A percentile compares a stretch with the other conserved stretches of the same genome.
phyloP scores from a whole-genome alignment of 2,329 filamentous ascomycete species.

The Xylariaceae sp. region DNA sequence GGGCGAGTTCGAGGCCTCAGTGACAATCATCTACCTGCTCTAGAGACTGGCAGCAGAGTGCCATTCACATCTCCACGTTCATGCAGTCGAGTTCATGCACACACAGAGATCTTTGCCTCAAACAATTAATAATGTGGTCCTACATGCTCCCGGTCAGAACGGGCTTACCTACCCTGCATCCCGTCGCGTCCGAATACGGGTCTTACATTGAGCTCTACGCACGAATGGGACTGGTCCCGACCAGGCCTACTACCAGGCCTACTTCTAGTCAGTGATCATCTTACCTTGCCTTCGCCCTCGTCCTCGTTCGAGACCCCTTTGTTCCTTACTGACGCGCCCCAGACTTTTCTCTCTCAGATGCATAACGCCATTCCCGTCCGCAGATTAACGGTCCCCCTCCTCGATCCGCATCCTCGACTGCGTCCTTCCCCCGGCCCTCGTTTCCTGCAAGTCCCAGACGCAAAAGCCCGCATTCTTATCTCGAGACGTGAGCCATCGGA shows the following conservation, averaged over 20 bases:
- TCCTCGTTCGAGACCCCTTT: neutral
- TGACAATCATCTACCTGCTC: too few species aligned
- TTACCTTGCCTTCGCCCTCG: neutral
- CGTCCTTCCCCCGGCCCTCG: neutral
- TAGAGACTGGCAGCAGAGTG: neutral
- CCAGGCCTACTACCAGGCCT: neutral
- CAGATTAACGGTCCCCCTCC: conserved; percentile 5
- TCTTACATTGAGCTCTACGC: neutral
- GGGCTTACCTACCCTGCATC: neutral
- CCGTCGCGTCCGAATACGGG: too few species aligned
- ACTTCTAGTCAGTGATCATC: neutral
- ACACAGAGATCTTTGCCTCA: neutral
- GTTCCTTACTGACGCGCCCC: neutral
- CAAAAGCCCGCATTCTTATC: neutral
- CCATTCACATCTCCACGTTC: neutral
- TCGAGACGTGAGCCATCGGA: too few species aligned
- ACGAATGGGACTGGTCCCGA: neutral
- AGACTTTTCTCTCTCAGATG: neutral
- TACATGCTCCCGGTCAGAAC: neutral
- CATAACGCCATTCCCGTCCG: neutral
- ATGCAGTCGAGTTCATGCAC: neutral
- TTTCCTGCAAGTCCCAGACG: conserved; percentile 1
- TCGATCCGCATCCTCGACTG: conserved; percentile 4
- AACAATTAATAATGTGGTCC: neutral
- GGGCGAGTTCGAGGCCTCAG: neutral